Conservation (phyloP, 371 early-diverging fungal genomes). For the Haplosporangium sp. region DNA sequence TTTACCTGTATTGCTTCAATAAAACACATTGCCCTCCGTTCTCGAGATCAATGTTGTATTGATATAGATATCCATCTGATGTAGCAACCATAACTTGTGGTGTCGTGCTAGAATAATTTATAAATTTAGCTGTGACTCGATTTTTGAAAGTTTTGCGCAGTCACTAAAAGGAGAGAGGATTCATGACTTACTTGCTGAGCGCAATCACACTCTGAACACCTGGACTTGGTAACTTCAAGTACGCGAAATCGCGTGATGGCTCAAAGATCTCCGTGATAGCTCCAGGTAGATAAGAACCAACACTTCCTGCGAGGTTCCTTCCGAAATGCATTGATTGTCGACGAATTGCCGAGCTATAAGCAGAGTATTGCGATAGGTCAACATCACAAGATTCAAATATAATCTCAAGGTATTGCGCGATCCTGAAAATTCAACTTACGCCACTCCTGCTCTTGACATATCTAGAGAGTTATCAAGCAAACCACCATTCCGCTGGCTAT, state of each 20-base stretch:
- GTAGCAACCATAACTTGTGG: conserved; percentile 93
- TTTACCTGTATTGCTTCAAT: conserved; percentile 79
- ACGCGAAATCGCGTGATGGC: conserved; percentile 94
- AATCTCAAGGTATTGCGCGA: too few relatives aligned
- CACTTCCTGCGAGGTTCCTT: conserved; percentile 78
- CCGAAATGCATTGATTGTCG: conserved; percentile 70
- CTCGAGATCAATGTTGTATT: conserved; percentile 90
- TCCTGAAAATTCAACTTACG: too few relatives aligned
- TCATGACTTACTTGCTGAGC: conserved; percentile 69
- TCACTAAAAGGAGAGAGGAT: too few relatives aligned
- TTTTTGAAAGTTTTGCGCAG: background rate
- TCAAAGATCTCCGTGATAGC: conserved; percentile 94
- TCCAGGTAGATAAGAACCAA: conserved; percentile 89
- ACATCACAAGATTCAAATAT: too few relatives aligned
- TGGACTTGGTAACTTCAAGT: conserved; percentile 86
- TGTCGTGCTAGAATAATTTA: conserved; percentile 62
- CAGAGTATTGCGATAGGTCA: too few relatives aligned
- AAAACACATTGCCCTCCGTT: conserved; percentile 93
- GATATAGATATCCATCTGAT: conserved; percentile 91
- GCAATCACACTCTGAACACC: conserved; percentile 87
- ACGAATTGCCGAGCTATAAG: conserved; percentile 61
- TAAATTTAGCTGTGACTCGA: too few relatives aligned
- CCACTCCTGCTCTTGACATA: too few relatives aligned
- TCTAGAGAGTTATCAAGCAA: background rate
- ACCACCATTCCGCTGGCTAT: conserved; percentile 32